Evolutionary conservation across 2,329 filamentous ascomycete species (phyloP).

Genomic region (Botrytis porri): DNA sequence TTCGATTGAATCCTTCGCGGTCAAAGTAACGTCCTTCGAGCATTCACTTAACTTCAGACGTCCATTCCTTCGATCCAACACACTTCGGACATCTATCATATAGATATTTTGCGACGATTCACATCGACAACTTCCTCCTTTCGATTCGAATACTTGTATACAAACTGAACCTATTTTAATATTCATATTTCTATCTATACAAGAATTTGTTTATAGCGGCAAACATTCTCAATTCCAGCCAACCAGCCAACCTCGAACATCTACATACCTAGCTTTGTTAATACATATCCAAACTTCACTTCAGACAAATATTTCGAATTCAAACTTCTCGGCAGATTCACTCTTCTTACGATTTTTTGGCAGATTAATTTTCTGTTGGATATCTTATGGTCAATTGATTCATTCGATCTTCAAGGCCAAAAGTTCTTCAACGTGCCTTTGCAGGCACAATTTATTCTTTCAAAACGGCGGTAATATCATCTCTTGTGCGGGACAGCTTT

Average conservation of each 20-base stretch:
- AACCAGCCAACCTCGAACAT: constrained; percentile 17
- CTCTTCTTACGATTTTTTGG: constrained; percentile 13
- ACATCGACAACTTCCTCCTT: constrained; percentile 16
- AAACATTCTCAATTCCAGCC: constrained; percentile 21
- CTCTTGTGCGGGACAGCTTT: constrained; percentile 75
- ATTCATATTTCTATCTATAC: constrained; percentile 10
- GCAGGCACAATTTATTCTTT: constrained; percentile 50
- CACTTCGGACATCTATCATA: constrained; percentile 1
- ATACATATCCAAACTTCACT: constrained; percentile 14
- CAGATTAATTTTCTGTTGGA: constrained; percentile 24
- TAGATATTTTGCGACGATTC: constrained; percentile 14
- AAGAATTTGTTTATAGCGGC: constrained; percentile 18
- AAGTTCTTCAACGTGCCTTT: constrained; percentile 38
- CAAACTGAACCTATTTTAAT: constrained; percentile 15
- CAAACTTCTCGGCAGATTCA: background rate
- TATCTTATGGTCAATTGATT: constrained; percentile 13
- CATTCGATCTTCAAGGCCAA: constrained; percentile 29
- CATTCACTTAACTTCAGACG: background rate
- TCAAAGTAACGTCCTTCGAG: constrained; percentile 1
- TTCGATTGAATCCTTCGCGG: background rate
- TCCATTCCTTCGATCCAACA: constrained; percentile 12
- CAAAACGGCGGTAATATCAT: constrained; percentile 82
- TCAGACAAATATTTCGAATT: constrained; percentile 10
- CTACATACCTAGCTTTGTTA: constrained; percentile 20
- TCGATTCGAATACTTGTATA: constrained; percentile 21